These are phyloP conservation scores for Leccinum solheimii DNA, from an alignment of 1,284 basidiomycete genomes.

Conservation along the genomic window DNA sequence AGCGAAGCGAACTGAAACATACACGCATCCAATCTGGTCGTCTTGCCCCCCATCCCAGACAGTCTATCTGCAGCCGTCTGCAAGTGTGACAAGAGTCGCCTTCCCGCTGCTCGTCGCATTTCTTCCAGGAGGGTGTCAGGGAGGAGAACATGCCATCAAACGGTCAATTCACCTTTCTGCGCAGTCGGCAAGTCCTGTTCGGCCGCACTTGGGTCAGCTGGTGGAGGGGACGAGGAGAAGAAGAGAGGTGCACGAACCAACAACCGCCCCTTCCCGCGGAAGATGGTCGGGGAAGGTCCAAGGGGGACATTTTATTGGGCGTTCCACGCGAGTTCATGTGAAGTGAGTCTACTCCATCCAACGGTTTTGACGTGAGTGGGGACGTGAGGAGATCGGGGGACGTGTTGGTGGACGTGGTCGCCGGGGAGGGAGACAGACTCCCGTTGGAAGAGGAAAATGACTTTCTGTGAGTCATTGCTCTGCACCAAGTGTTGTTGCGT, in stretches of 20 bases:
- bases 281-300: constrained; percentile 53
- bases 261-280: constrained; percentile 69
- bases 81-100: constrained; percentile 77
- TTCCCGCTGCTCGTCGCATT: constrained; percentile 81
- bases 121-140: constrained; percentile 43
- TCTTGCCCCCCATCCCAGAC: constrained; percentile 77
- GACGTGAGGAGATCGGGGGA: constrained; percentile 43
- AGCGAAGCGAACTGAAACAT: constrained; percentile 34
- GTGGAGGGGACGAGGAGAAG: neutral
- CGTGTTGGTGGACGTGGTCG: constrained; percentile 40
- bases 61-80: constrained; percentile 70
- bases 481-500: constrained; percentile 10
- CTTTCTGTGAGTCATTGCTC: constrained; percentile 27
- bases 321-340: constrained; percentile 44
- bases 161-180: constrained; percentile 60
- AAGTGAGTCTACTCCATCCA: constrained; percentile 43
- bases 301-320: constrained; percentile 45
- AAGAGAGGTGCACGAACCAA: constrained; percentile 51
- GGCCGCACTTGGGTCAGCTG: constrained; percentile 17
- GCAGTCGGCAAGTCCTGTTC: constrained; percentile 73
- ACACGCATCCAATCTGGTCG: constrained; percentile 84
- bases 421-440: constrained; percentile 47
- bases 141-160: neutral
- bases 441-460: constrained; percentile 39
- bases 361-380: constrained; percentile 39